Conservation (phyloP, 179 eudicot species). For the Vitellaria paradoxa region DNA sequence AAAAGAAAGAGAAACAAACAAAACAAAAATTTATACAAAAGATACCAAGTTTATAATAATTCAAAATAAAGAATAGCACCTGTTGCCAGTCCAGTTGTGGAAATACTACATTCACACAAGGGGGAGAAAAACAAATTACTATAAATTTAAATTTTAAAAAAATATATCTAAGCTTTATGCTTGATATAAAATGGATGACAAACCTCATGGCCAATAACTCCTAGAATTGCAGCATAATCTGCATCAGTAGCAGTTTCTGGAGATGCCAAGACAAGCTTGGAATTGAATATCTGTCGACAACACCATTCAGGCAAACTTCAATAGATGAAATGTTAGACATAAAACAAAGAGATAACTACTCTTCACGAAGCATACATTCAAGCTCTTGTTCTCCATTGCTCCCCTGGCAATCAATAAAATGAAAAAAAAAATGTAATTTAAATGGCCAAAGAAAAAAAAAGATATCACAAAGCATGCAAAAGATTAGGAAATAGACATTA, state of each 20-base stretch:
- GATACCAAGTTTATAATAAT: not conserved
- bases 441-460: conserved; percentile 9
- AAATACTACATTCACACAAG: conserved; percentile 65
- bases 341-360: conserved; percentile 4
- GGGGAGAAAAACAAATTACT: conserved; percentile 19
- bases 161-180: too few species aligned
- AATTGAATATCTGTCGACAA: conserved; percentile 76
- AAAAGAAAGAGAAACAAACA: not conserved
- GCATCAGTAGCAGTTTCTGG: conserved; percentile 97
- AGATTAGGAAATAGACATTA: not conserved
- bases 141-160: conserved; percentile 1
- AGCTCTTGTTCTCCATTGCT: conserved; percentile 99
- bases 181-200: conserved; percentile 14
- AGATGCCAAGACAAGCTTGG: conserved; percentile 98
- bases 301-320: conserved; percentile 9
- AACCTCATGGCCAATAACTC: conserved; percentile 99
- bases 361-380: conserved; percentile 59
- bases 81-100: conserved; percentile 99
- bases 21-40: not conserved
- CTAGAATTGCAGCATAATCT: conserved; percentile 95
- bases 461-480: not conserved
- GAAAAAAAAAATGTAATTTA: not conserved
- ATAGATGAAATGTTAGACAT: not conserved
- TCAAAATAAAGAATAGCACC: conserved; percentile 33
- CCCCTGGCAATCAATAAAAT: conserved; percentile 63